Evolutionary conservation across 129 eudicot genomes (phyloP).

Genomic region (Heracleum sosnowskyi): DNA sequence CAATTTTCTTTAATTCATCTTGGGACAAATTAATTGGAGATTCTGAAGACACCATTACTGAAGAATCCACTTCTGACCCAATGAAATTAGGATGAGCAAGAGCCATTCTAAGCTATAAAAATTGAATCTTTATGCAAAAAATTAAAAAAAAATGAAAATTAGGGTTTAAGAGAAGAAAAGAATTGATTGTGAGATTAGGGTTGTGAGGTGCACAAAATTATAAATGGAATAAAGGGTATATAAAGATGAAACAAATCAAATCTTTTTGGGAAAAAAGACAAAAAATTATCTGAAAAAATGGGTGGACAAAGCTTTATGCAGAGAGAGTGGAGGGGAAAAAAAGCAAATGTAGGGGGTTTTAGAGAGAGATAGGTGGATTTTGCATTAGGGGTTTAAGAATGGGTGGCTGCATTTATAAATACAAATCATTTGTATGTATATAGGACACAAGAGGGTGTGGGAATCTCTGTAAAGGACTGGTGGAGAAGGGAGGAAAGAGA

Average conservation of each 20-base stretch:
- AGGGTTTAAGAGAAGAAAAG: neutral
- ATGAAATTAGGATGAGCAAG: slow-evolving; percentile 34
- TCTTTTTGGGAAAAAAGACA: neutral
- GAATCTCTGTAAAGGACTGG: neutral
- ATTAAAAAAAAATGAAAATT: neutral
- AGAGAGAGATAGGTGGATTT: neutral
- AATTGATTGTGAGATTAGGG: slow-evolving; percentile 3
- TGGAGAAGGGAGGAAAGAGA: neutral
- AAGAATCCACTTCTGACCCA: slow-evolving; percentile 23
- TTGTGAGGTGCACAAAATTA: neutral
- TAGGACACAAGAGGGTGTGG: neutral
- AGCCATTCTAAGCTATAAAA: slow-evolving; percentile 19
- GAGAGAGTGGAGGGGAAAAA: neutral
- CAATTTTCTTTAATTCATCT: slow-evolving; percentile 77
- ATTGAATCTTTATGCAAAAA: neutral
- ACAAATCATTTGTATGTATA: neutral
- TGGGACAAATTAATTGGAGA: slow-evolving; percentile 46
- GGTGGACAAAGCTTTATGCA: neutral
- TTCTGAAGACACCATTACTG: slow-evolving; percentile 26
- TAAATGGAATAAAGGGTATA: neutral
- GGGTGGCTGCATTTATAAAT: neutral
- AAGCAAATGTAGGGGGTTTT: neutral
- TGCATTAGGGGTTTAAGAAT: neutral
- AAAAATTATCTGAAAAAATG: neutral
- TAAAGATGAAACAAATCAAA: neutral